Base-by-base conservation (phyloP, 768 basidiomycete species). In the Phaffia tasmanica region DNA sequence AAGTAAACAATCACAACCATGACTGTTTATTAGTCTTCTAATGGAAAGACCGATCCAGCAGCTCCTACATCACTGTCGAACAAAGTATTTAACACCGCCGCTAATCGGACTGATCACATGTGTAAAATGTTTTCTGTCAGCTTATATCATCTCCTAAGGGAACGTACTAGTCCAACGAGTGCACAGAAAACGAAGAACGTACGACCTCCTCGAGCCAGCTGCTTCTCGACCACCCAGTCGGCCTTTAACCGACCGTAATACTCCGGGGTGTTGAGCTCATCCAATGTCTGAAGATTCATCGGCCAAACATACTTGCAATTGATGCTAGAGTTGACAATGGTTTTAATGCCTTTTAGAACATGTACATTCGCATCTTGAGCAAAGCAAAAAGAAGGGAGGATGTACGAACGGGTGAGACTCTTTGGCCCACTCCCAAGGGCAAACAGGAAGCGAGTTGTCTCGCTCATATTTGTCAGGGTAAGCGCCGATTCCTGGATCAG, bases 291-390 rank as follows among this genome's bases (percentile, higher is more conserved):
- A 54, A 90, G 81, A 65, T 80, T 85, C 63, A 78, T 75, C 0
- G 92, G 90, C 85, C 88, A 92, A 7, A 87, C 81, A 63, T 90
- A 75, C 7, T 84, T 81, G 79, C 92, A 94, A 77, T 91, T 91
- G 70, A 94, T 81, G 57, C 78, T 72, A 72, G 90, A 86, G 64
- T 87, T 80, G 32, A 3, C 11, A 1, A 4, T 47, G 49, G 48
- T 11, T 51, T 62, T 5, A 35, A n/a, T 21, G 21, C 8, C 5
- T 57, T 9, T 57, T 35, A 23, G n/a, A n/a, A n/a, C 57, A 46
- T 2, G 14, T 35, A 4, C n/a, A 3, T 14, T 29, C 11, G n/a
- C 11, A 6, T 50, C 29, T 23, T 29, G 21, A n/a, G 16, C 1
- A n/a, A 50, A 29, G 27, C 7, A 9, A n/a, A 54, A 8, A 35